Evolutionary conservation across 371 early-diverging fungal species (phyloP).

Genomic region (Apophysomyces variabilis): DNA sequence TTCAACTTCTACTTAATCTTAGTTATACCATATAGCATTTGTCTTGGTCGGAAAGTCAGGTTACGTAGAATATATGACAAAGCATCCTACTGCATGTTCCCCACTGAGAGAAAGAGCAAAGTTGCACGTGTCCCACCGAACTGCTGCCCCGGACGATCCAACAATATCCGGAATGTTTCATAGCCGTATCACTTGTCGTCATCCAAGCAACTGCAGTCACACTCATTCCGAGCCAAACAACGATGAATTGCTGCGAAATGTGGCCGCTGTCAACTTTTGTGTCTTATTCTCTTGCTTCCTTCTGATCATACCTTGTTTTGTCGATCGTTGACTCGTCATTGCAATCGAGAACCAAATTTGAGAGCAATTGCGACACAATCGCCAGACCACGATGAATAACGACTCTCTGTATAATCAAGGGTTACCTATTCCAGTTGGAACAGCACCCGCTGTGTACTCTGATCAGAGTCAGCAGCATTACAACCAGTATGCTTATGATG

Average conservation of each 20-base stretch:
- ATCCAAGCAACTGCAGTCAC: not conserved
- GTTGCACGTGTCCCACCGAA: no score
- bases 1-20: no score
- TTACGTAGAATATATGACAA: no score
- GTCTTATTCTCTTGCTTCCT: not conserved
- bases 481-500: slow-evolving; percentile 44
- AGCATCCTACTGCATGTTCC: no score
- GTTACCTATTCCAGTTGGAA: slow-evolving; percentile 39
- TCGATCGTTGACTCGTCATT: not conserved
- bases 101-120: no score
- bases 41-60: no score
- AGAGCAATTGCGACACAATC: slow-evolving; percentile 8
- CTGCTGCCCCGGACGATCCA: no score
- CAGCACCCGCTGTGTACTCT: slow-evolving; percentile 36
- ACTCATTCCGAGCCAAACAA: slow-evolving; percentile 3
- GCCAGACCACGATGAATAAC: slow-evolving; percentile 8
- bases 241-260: not conserved
- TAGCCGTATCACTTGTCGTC: no score
- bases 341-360: slow-evolving; percentile 2
- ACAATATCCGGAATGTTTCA: no score
- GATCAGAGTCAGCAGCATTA: slow-evolving; percentile 34
- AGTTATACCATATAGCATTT: no score
- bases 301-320: not conserved
- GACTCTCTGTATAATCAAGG: slow-evolving; percentile 19
- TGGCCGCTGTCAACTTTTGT: not conserved